A percentile compares a stretch with the other conserved stretches of the same genome.
phyloP scores from a whole-genome alignment of 1,284 basidiomycete genomes.

The Trametes sp. region DNA sequence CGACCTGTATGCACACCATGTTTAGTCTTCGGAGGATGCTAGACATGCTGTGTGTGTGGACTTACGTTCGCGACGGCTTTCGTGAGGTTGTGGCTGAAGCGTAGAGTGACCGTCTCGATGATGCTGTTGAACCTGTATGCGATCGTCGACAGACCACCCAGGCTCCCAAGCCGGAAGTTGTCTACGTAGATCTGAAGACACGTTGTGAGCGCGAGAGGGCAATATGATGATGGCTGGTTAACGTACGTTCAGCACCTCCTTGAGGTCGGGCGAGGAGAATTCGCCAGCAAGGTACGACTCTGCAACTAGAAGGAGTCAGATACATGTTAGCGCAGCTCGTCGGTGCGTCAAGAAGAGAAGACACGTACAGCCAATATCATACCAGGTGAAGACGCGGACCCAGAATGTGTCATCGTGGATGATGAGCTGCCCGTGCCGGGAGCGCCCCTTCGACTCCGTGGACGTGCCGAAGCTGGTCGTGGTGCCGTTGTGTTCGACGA shows the following conservation, averaged over 20 bases:
- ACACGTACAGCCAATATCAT: slow-evolving; percentile 67
- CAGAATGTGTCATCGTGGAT: slow-evolving; percentile 13
- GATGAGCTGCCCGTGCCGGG: not conserved
- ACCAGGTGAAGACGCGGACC: slow-evolving; percentile 15
- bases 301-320: slow-evolving; percentile 57
- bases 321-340: too few species aligned
- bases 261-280: slow-evolving; percentile 72
- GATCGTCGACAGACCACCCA: slow-evolving; percentile 50
- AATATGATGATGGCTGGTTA: not conserved
- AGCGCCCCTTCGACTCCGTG: not conserved
- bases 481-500: not conserved
- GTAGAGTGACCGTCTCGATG: slow-evolving; percentile 59
- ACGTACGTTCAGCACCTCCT: slow-evolving; percentile 73
- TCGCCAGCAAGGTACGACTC: slow-evolving; percentile 87
- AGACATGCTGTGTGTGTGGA: not conserved
- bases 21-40: not conserved
- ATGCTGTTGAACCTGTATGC: slow-evolving; percentile 40
- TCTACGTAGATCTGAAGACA: slow-evolving; percentile 75
- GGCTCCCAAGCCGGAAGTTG: slow-evolving; percentile 56
- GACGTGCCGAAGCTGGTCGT: not conserved
- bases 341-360: not conserved
- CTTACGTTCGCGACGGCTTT: slow-evolving; percentile 48
- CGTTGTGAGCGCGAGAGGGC: not conserved
- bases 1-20: not conserved
- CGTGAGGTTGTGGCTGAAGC: slow-evolving; percentile 6